These are phyloP conservation scores for Tetrahymena thermophila DNA, from an alignment of 73 alveolate genomes.

Conservation along the genomic window DNA sequence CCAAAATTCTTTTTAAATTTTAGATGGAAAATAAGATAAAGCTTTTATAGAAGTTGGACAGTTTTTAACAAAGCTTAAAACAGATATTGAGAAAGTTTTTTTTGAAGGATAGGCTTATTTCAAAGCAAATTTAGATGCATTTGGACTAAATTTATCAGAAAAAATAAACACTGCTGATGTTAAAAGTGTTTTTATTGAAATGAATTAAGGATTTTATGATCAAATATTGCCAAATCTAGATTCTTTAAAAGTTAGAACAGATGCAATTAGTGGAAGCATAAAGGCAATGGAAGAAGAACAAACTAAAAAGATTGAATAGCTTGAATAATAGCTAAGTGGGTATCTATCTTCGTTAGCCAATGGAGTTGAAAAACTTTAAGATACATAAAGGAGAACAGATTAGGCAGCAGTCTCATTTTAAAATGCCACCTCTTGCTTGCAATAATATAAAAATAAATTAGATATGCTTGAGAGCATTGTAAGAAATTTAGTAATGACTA, in stretches of 20 bases:
- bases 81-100: background rate
- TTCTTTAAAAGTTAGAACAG: background rate
- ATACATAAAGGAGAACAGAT: background rate
- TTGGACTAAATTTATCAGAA: background rate
- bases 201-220: background rate
- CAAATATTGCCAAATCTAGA: background rate
- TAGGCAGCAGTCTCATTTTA: background rate
- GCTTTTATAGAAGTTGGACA: background rate
- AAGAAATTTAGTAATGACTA: background rate
- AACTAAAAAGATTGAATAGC: background rate
- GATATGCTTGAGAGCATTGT: background rate
- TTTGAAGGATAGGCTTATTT: background rate
- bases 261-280: background rate
- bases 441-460: background rate
- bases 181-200: background rate
- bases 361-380: background rate
- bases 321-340: background rate
- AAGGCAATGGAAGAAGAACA: background rate
- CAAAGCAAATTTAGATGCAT: background rate
- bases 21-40: background rate
- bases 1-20: background rate
- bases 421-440: background rate
- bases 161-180: background rate
- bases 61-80: background rate
- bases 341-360: background rate